Base-by-base conservation (phyloP, 2,329 filamentous ascomycete species). In the Arthrobotrys conoides region DNA sequence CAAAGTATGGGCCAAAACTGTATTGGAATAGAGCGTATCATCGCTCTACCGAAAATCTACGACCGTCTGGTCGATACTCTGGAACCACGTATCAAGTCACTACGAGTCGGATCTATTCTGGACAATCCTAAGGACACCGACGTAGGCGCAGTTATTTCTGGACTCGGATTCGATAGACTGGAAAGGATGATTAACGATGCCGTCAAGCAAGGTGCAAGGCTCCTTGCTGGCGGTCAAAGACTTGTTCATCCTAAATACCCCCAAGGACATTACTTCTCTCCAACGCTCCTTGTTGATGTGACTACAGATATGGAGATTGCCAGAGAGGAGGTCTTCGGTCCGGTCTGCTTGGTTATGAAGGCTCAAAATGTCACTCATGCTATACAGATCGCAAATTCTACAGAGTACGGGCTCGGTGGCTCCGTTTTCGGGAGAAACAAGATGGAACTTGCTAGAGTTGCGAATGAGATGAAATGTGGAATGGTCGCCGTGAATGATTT, bases 401-500 rank as follows among this genome's bases (percentile, higher is more conserved):
- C 94, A 0, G 84, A 89, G 66, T 98, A 96, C 83, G 94, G 92
- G 1, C 92, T 99, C 51, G 96, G 96, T 66, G 91, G 93, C 49
- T 93, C 91, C 48, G 92, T 99, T 44, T 97, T 96, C 84, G 96
- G 94, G 38, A 87, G 88, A 64, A 88, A 91, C 76, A 87, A 89
- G 71, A 86, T 87, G 0, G 88, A 89, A 63, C 86, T 97, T 0
- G 85, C 88, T 16, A 86, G 86, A 16, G 89, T 96, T 30, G 90
- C 95, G 0, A 85, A 85, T 20, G 89, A 90, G 24, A 87, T 97
- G 65, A 89, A 91, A 80, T 90, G 92, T 0, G 96, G 96, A 53
- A 97, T 97, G 92, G 93, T 98, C 0, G 90, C 93, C 24, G 89
- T 99, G 81, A 99, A 99, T 84, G 96, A 99, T 86, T 99, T 99